Evolutionary conservation across 2,329 filamentous ascomycete species (phyloP).

Genomic region (Ophiostoma quercus): DNA sequence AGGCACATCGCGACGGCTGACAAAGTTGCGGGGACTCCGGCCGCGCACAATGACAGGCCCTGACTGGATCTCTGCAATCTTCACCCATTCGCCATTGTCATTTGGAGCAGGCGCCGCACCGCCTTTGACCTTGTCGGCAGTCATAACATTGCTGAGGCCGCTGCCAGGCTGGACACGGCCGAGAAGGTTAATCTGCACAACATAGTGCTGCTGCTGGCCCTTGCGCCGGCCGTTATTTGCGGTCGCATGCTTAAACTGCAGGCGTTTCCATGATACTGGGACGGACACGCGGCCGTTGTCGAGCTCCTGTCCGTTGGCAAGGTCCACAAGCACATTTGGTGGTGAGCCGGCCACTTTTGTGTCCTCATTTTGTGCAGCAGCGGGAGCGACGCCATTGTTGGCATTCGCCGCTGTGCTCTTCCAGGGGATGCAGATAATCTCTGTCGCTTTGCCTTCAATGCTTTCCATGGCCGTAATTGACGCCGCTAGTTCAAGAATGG

Average conservation of each 20-base stretch:
- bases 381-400: not conserved
- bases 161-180: slow-evolving; percentile 39
- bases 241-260: slow-evolving; percentile 94
- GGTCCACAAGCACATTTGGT: slow-evolving; percentile 51
- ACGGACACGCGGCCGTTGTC: slow-evolving; percentile 70
- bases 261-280: slow-evolving; percentile 84
- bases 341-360: slow-evolving; percentile 48
- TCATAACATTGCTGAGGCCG: not conserved
- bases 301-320: slow-evolving; percentile 58
- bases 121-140: not conserved
- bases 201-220: slow-evolving; percentile 90
- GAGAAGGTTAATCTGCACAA: slow-evolving; percentile 77
- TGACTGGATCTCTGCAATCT: slow-evolving; percentile 79
- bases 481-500: slow-evolving; percentile 72
- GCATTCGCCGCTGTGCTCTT: slow-evolving; percentile 61
- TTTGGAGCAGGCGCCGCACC: slow-evolving; percentile 45
- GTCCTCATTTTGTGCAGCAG: slow-evolving; percentile 36
- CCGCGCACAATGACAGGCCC: slow-evolving; percentile 94
- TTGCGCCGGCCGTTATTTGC: slow-evolving; percentile 94
- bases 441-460: slow-evolving; percentile 84
- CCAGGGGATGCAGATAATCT: slow-evolving; percentile 96
- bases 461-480: slow-evolving; percentile 83
- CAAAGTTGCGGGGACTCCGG: slow-evolving; percentile 88
- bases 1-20: slow-evolving; percentile 79
- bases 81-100: slow-evolving; percentile 59